These are phyloP conservation scores for Paraphysoderma sedebokerense DNA, from an alignment of 371 early-diverging fungal genomes.

Conservation along the genomic window DNA sequence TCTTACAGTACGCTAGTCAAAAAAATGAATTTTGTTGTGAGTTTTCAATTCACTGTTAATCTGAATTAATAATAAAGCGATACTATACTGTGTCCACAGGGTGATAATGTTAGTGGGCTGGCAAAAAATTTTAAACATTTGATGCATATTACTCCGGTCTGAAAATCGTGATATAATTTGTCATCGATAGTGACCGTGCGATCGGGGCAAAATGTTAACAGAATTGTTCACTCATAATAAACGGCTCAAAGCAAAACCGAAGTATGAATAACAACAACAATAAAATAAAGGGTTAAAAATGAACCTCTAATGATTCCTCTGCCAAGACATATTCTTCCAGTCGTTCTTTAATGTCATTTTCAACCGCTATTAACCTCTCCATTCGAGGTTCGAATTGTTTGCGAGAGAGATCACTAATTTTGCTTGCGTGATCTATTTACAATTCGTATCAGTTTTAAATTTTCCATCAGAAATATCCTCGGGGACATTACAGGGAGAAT, in stretches of 20 bases:
- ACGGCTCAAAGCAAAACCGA: too few relatives aligned
- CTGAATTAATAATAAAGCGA: neutral
- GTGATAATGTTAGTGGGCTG: neutral
- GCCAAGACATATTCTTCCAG: slow-evolving; percentile 26
- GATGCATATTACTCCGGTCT: slow-evolving; percentile 25
- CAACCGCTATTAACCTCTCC: slow-evolving; percentile 22
- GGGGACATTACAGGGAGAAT: too few relatives aligned
- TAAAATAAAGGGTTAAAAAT: neutral
- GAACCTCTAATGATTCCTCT: slow-evolving; percentile 27
- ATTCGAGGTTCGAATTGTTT: slow-evolving; percentile 26
- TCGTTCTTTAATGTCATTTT: slow-evolving; percentile 20
- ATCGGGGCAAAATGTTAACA: too few relatives aligned
- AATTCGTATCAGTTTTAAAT: too few relatives aligned
- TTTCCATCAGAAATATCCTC: too few relatives aligned
- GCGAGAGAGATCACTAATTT: neutral
- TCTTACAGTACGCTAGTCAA: slow-evolving; percentile 17
- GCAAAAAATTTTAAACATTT: neutral
- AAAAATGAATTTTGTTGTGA: neutral
- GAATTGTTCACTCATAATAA: too few relatives aligned
- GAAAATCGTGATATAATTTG: neutral
- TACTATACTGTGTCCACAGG: neutral
- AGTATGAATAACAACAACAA: neutral
- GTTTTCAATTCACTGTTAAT: neutral
- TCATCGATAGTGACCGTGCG: too few relatives aligned
- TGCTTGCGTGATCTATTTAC: too few relatives aligned